phyloP scores from a whole-genome alignment of 2,329 filamentous ascomycete species.

The Hymenoscyphus salicellus region DNA sequence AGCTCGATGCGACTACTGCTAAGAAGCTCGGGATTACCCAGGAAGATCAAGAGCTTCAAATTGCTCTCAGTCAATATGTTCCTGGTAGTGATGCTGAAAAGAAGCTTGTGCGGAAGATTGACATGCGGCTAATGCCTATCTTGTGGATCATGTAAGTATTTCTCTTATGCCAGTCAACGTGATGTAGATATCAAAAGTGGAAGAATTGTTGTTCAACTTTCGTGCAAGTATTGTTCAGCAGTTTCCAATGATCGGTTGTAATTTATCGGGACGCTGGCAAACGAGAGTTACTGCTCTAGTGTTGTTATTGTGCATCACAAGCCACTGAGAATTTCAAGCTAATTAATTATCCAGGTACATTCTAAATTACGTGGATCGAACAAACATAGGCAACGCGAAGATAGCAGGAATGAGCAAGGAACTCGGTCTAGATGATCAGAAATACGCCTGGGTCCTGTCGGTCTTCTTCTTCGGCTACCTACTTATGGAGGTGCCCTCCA shows the following conservation, averaged over 20 bases:
- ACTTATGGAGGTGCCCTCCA: slow-evolving; percentile 48
- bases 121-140: slow-evolving; percentile 50
- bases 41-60: slow-evolving; percentile 25
- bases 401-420: slow-evolving; percentile 53
- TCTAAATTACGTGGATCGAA: slow-evolving; percentile 52
- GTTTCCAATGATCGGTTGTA: no score
- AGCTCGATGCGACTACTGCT: slow-evolving; percentile 15
- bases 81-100: slow-evolving; percentile 32
- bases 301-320: neutral
- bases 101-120: slow-evolving; percentile 49
- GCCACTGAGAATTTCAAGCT: neutral
- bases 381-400: slow-evolving; percentile 54
- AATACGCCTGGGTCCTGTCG: slow-evolving; percentile 26
- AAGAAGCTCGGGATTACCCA: slow-evolving; percentile 11
- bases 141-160: slow-evolving; percentile 47
- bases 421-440: slow-evolving; percentile 33
- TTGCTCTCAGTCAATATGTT: slow-evolving; percentile 31
- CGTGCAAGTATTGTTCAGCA: no score
- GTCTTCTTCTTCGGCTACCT: slow-evolving; percentile 51
- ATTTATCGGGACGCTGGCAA: no score
- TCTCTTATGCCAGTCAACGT: no score
- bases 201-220: no score
- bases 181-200: no score
- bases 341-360: slow-evolving; percentile 35
- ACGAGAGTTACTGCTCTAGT: no score